Conservation (phyloP, 441 rosid genomes). For the Heliophila coronopifolia region DNA sequence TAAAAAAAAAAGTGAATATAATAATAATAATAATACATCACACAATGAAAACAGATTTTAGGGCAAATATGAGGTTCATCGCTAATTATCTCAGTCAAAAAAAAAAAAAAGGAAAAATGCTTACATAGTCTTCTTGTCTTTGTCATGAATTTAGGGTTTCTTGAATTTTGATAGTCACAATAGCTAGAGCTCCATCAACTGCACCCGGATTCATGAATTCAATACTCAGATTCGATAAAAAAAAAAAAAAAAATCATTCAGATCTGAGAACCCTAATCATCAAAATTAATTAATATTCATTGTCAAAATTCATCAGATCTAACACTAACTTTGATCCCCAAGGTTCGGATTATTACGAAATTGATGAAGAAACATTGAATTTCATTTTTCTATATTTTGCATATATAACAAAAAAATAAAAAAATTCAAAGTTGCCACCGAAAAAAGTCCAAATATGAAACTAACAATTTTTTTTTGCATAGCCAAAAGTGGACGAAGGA, state of each 20-base stretch:
- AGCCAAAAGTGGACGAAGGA: not conserved
- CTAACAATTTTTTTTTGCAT: slow-evolving; percentile 10
- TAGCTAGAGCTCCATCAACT: slow-evolving; percentile 41
- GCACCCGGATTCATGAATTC: slow-evolving; percentile 28
- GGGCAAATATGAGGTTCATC: not conserved
- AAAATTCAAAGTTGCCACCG: slow-evolving; percentile 17
- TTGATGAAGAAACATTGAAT: slow-evolving; percentile 16
- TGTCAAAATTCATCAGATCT: slow-evolving; percentile 41
- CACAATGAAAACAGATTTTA: not conserved
- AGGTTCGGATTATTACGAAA: slow-evolving; percentile 29
- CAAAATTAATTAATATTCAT: not conserved
- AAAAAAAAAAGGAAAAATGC: slow-evolving; percentile 18
- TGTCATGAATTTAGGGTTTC: slow-evolving; percentile 46
- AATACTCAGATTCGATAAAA: not conserved
- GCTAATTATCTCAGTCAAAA: slow-evolving; percentile 3
- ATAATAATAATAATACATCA: slow-evolving; percentile 2
- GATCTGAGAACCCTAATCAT: slow-evolving; percentile 20
- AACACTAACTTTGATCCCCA: slow-evolving; percentile 37
- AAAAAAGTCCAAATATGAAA: slow-evolving; percentile 30
- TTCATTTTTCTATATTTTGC: slow-evolving; percentile 4
- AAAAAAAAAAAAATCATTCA: not conserved
- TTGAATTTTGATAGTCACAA: slow-evolving; percentile 36
- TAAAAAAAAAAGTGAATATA: no score
- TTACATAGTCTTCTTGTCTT: slow-evolving; percentile 47
- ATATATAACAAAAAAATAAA: not conserved